Evolutionary conservation across 768 basidiomycete genomes (phyloP), one percentile per base, ranked within the genome.

Genomic region (Porphyrellus cyaneotinctus): DNA sequence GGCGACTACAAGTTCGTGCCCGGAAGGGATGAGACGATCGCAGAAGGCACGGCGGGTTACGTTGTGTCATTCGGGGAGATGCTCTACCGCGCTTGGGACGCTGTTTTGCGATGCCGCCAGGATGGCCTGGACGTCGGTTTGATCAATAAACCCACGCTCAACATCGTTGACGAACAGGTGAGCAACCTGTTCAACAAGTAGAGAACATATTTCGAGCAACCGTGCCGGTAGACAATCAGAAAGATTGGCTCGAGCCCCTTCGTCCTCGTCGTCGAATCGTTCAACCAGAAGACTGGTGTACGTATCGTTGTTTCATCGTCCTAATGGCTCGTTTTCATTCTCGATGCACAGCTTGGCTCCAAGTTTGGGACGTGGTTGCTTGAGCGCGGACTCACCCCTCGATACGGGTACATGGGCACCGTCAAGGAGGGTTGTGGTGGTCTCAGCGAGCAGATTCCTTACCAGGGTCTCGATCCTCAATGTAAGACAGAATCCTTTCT

Each of bases 211-310:
- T 23, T 37, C n/a, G 14, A 64, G 22, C 10, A 3, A 4, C 17
- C 18, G 15, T 22, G 2, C 30, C 14, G 24, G 23, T 51, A 84
- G 80, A 77, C 72, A 20, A 82, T 88, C 58, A 76, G 64, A 67
- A 88, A 89, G 75, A 78, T 88, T 41, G 91, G 91, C 9, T 60
- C 74, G 23, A 85, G 79, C 59, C 80, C 79, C 18, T 92, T 92
- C 69, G 89, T 93, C 26, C 78, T 94, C 28, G 82, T 94, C 36
- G 89, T 87, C 15, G 91, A 94, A 73, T 87, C 88, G 17, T 76
- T 88, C 51, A 93, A 89, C 74, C 87, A 87, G 72, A 91, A 90
- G 82, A 94, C 91, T 9, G 91, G 90, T n/a, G 74, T 79, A 65
- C 47, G 75, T 67, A 10, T 24, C 42, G n/a, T 35, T 23, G 9